phyloP scores from a whole-genome alignment of 441 rosid species.

The Mallotus repandus region DNA sequence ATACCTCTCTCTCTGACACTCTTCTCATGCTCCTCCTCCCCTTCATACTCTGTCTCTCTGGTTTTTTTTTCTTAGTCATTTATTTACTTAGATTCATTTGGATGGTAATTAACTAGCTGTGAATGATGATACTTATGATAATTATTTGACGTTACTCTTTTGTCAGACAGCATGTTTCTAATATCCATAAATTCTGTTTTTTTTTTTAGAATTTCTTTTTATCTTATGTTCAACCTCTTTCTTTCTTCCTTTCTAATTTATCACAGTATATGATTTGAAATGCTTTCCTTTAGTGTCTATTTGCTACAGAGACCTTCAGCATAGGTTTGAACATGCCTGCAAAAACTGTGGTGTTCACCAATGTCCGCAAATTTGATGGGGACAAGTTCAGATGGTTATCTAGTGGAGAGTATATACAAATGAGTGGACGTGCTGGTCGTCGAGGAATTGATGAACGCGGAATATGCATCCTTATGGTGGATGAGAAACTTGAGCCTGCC shows the following conservation, averaged over 20 bases:
- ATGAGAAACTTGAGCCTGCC: conserved; percentile 94
- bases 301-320: conserved; percentile 99
- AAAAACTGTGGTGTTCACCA: conserved; percentile 96
- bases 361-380: conserved; percentile 97
- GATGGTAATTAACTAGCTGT: background rate
- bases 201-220: background rate
- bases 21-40: background rate
- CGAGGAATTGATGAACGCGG: conserved; percentile 98
- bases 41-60: background rate
- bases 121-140: background rate
- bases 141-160: background rate
- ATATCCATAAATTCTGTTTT: background rate
- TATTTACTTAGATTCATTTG: conserved; percentile 1
- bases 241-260: background rate
- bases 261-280: conserved; percentile 27
- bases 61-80: background rate
- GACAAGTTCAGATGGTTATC: conserved; percentile 98
- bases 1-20: background rate
- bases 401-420: conserved; percentile 96
- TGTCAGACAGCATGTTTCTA: background rate
- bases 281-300: conserved; percentile 67
- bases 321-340: conserved; percentile 99
- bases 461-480: conserved; percentile 94
- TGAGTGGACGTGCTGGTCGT: conserved; percentile 99
- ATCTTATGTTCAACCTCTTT: background rate